A percentile compares a stretch with the other conserved stretches of the same genome.
Conservation (phyloP, 306 rosid species). For the Cucurbita argyrosperma region DNA sequence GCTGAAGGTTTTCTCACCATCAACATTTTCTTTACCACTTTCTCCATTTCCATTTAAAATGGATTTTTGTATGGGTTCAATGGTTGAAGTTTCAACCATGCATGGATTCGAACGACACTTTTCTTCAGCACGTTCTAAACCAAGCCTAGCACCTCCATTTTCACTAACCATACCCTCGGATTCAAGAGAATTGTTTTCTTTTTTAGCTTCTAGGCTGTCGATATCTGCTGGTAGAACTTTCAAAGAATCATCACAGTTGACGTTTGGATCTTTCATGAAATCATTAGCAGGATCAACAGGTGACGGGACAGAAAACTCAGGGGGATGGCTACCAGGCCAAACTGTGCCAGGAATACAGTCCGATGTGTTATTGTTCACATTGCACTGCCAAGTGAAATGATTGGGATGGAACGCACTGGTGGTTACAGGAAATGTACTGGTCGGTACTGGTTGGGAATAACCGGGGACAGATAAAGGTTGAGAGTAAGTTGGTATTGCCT, state of each 20-base stretch:
- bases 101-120: conserved; percentile 30
- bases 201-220: conserved; percentile 34
- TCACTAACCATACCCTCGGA: too few relatives aligned
- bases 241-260: conserved; percentile 29
- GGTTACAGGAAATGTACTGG: conserved; percentile 55
- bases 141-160: too few relatives aligned
- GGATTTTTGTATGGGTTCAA: conserved; percentile 15
- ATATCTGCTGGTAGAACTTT: conserved; percentile 33
- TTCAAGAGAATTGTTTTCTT: conserved; percentile 25
- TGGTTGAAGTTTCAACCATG: conserved; percentile 25
- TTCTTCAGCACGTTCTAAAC: conserved; percentile 37
- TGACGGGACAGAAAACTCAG: conserved; percentile 58
- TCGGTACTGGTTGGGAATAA: conserved; percentile 26
- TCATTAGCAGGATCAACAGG: conserved; percentile 53
- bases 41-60: conserved; percentile 17
- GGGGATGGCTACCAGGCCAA: conserved; percentile 77
- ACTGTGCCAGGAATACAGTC: conserved; percentile 55
- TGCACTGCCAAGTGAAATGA: conserved; percentile 75
- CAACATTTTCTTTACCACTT: conserved; percentile 34
- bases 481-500: conserved; percentile 33
- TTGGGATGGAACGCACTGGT: conserved; percentile 63
- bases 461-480: conserved; percentile 43
- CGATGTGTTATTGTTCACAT: conserved; percentile 37
- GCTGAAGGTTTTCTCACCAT: conserved; percentile 83
- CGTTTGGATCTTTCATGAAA: conserved; percentile 28